Base-by-base conservation (phyloP, 106 monocot species). In the Dendrobium huoshanense region DNA sequence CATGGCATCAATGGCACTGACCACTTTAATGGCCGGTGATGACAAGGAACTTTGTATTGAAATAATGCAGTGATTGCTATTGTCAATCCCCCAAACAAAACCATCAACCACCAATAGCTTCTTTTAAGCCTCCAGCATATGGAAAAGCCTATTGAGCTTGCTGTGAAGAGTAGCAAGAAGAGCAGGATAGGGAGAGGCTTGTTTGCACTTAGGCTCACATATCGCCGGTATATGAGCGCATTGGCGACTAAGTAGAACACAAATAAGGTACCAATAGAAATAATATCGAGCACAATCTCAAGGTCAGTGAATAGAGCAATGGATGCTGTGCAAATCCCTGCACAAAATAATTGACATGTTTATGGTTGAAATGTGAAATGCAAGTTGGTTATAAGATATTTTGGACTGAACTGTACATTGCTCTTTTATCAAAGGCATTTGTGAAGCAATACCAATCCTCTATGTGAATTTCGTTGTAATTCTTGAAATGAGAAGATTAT, bases 181-280 rank as follows among this genome's bases (percentile, higher is more conserved):
- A 87, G 67, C 75, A 93, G 86, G 10, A 79, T 77, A 22, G 83
- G 88, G 13, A 82, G 65, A 7, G 85, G 86, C 11, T 51, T 73
- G 81, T 73, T 79, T 19, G 13, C n/a, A 15, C 85, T 41, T 11
- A 84, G 83, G 37, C 33, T 80, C 25, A 83, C 93, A 41, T 87
- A 91, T 1, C 91, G 88, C 15, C 82, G 83, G 76, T 91, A 93
- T 80, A 91, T 41, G 37, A 93, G 85, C 1, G 93, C 93, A 59
- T 87, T 91, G 47, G 90, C 93, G 20, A 93, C 93, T 80, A 93
- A 58, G 89, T 91, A 93, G 89, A 91, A 93, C 11, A 93, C 85
- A 17, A 91, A 58, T 7, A 91, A 88, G 11, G 91, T 91, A 56
- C 93, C 93, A 19, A 93, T 93, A 17, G 90, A 90, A 76, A 93